phyloP scores from a whole-genome alignment of 2,329 filamentous ascomycete genomes.

The Colletotrichum gloeosporioides region DNA sequence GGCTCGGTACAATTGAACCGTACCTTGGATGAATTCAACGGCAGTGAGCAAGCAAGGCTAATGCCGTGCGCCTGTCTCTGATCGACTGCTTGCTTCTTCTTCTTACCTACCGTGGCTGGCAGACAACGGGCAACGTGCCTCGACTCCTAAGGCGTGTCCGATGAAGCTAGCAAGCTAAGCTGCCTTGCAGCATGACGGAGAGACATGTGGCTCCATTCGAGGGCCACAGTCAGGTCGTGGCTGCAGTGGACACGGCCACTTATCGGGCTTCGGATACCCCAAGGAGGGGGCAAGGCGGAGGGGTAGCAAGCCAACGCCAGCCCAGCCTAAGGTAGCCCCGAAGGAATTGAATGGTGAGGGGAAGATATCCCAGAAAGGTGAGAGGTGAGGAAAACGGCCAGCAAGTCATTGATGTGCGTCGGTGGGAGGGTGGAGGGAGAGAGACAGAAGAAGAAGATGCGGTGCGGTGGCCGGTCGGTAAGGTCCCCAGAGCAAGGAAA shows the following conservation, averaged over 20 bases:
- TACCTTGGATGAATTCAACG: neutral
- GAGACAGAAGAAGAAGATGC: neutral
- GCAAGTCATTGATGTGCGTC: neutral
- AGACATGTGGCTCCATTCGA: constrained; percentile 25
- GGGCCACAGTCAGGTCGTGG: neutral
- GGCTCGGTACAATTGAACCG: neutral
- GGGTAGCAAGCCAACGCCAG: neutral
- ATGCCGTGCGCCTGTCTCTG: neutral
- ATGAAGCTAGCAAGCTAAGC: constrained; percentile 16
- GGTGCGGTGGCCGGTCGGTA: neutral
- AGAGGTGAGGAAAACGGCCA: neutral
- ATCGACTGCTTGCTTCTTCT: neutral
- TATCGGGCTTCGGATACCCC: neutral
- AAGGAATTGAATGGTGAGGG: neutral
- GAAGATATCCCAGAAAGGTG: neutral
- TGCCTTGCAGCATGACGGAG: constrained; percentile 19
- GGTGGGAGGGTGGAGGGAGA: neutral
- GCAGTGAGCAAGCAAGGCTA: neutral
- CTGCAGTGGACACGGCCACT: constrained; percentile 16
- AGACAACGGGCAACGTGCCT: neutral
- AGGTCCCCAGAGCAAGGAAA: neutral
- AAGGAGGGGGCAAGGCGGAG: constrained; percentile 8
- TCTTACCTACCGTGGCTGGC: neutral
- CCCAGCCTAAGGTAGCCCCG: neutral
- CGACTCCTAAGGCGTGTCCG: constrained; percentile 5